Percentiles rank a stretch among this genome's conserved stretches.
These are phyloP conservation scores for Pseudisothecium myosuroides DNA, from an alignment of 225 moss, liverwort and hornwort species.

Conservation along the genomic window DNA sequence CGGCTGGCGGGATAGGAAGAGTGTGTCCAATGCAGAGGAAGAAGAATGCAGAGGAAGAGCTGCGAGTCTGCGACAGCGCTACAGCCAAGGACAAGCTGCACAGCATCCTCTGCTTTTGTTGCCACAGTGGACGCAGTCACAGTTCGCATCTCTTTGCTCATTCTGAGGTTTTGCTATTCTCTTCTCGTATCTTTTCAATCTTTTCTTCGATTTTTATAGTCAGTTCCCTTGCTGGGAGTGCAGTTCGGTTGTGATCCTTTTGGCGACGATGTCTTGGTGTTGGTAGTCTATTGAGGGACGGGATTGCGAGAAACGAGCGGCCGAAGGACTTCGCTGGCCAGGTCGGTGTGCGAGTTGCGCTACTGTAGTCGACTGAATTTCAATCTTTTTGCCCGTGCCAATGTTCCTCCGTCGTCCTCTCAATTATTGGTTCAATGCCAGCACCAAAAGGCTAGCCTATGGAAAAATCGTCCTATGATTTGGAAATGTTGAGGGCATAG, in stretches of 20 bases:
- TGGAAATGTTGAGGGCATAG: not conserved
- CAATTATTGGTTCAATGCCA: not conserved
- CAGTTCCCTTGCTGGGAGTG: not conserved
- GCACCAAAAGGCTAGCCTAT: not conserved
- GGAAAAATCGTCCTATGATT: not conserved
- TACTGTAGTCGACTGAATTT: not conserved
- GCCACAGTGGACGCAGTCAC: not conserved
- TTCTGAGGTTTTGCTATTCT: not conserved
- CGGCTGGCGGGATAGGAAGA: not conserved
- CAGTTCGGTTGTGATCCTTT: not conserved
- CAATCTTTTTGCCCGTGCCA: not conserved
- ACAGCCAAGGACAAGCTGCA: conserved; percentile 6
- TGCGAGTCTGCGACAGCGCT: not conserved
- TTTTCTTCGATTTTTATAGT: not conserved
- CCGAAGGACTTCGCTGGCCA: not conserved
- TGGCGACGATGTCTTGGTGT: not conserved
- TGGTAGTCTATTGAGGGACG: not conserved
- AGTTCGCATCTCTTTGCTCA: not conserved
- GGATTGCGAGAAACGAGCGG: not conserved
- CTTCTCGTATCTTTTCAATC: not conserved
- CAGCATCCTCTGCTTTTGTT: not conserved
- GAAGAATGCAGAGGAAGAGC: not conserved
- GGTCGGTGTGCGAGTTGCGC: not conserved
- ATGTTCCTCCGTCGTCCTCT: not conserved
- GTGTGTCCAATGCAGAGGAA: not conserved